Evolutionary conservation across 1,284 basidiomycete species (phyloP), one percentile per base, ranked within the genome.

Genomic region (Rhodotorula sp.): DNA sequence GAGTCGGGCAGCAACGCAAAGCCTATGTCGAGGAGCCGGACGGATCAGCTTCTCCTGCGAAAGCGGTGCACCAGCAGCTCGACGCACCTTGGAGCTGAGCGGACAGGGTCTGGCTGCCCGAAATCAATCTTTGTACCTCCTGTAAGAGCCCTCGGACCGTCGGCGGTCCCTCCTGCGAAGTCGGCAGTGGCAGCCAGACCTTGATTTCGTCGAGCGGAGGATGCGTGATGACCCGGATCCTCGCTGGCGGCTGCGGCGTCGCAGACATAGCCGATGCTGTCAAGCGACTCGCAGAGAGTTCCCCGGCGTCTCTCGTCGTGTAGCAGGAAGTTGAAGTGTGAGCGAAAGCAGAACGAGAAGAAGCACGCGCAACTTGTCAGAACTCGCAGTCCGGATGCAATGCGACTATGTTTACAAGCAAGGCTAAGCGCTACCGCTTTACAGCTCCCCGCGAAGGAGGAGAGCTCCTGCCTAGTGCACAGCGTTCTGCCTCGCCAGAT

Each of bases 131-230:
- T 21, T 19, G 34, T 1, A 61, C 60, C 2, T 31, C 31, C 4
- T 45, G 10, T 0, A 60, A 19, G 21, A 71, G 14, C 16, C 65
- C 67, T 19, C 4, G 18, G 5, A 69, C 61, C 14, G 64, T 60
- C n/a, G 59, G 43, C 45, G 56, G 34, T 43, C 48, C 56, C 15
- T 43, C 19, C 23, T 52, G 15, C 7, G 43, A 2, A 18, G 62
- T 18, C 4, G 63, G 65, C 10, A 74, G 64, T 19, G 73, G 70
- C 5, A 74, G 70, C 73, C 73, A 74, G 23, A 66, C 73, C 15
- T 58, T 49, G 1, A 74, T 23, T 1, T 59, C 63, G 14, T 63
- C 64, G 7, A 74, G 49, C 18, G 73, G 70, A 6, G 70, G 60
- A 34, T 69, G 68, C 31, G 70, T 47, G 28, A 62, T 66, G 48